A percentile compares a stretch with the other conserved stretches of the same genome.
phyloP scores from a whole-genome alignment of 129 eudicot species.

The Flaveria robusta region DNA sequence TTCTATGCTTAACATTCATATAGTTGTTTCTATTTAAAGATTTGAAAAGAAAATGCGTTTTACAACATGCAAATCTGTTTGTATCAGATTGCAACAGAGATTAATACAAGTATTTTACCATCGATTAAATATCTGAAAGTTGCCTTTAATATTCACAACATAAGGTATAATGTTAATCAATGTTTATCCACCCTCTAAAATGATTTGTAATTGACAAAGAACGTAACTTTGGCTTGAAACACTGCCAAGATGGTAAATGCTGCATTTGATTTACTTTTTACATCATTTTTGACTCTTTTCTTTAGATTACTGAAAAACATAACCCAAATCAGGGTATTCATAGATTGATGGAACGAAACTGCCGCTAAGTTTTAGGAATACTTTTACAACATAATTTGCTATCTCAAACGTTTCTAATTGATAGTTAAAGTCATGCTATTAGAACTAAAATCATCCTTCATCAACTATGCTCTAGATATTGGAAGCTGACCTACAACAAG shows the following conservation, averaged over 20 bases:
- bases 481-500: conserved; percentile 88
- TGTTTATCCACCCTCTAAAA: neutral
- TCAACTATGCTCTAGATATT: conserved; percentile 55
- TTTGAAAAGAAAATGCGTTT: neutral
- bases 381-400: neutral
- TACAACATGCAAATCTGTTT: neutral
- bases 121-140: neutral
- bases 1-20: neutral
- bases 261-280: neutral
- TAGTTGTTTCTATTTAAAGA: neutral
- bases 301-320: too few relatives aligned
- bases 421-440: neutral
- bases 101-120: neutral
- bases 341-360: too few relatives aligned
- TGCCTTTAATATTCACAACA: too few relatives aligned
- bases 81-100: neutral
- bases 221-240: conserved; percentile 15
- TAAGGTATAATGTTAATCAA: neutral
- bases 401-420: too few relatives aligned
- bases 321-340: too few relatives aligned
- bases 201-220: neutral
- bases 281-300: too few relatives aligned
- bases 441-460: neutral
- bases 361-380: too few relatives aligned
- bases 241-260: neutral